phyloP scores from a whole-genome alignment of 257 asterid species.

The Solanum rostratum region DNA sequence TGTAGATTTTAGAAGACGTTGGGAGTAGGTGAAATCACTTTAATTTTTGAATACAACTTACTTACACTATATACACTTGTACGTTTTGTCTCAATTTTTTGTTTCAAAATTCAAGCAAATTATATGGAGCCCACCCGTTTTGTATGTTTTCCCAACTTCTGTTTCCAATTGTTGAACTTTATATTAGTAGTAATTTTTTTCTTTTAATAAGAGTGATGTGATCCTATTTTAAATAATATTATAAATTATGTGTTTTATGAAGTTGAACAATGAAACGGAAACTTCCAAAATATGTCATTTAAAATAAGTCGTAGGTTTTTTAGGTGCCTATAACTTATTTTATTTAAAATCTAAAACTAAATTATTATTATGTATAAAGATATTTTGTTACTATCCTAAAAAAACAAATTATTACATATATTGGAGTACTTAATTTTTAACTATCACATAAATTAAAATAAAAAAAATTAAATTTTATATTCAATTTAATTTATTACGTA shows the following conservation, averaged over 20 bases:
- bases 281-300: not conserved
- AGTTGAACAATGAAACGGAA: not conserved
- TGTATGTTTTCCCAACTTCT: not conserved
- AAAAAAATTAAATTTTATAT: too few relatives aligned
- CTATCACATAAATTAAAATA: too few relatives aligned
- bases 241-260: not conserved
- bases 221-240: not conserved
- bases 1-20: not conserved
- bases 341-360: too few relatives aligned
- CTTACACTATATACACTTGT: not conserved
- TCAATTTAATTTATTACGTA: not conserved
- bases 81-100: not conserved
- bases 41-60: not conserved
- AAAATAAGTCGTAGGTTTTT: not conserved
- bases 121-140: not conserved
- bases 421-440: too few relatives aligned
- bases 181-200: not conserved
- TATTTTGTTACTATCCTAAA: too few relatives aligned
- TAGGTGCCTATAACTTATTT: too few relatives aligned
- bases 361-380: too few relatives aligned
- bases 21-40: not conserved
- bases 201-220: not conserved
- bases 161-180: not conserved
- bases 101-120: not conserved
- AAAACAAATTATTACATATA: not conserved